These are phyloP conservation scores for Corchorus capsularis DNA, from an alignment of 345 rosid genomes.

Conservation along the genomic window DNA sequence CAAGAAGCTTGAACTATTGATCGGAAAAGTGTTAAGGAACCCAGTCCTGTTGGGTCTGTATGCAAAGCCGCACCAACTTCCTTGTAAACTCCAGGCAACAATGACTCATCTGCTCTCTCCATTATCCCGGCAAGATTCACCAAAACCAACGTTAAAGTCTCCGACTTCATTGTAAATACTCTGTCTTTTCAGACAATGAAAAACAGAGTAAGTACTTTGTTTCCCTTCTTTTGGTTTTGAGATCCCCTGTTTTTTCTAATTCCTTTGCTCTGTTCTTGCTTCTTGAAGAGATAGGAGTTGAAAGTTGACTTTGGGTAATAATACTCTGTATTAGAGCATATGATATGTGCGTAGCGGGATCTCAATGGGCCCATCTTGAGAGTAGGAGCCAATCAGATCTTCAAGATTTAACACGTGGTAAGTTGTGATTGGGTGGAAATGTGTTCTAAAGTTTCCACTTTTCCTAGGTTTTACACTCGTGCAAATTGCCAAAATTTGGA, in stretches of 20 bases:
- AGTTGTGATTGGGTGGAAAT: neutral
- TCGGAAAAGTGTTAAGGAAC: conserved; percentile 56
- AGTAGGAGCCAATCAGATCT: neutral
- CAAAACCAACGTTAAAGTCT: conserved; percentile 49
- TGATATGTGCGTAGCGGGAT: neutral
- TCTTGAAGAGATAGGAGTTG: neutral
- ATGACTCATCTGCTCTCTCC: conserved; percentile 73
- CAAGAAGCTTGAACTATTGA: conserved; percentile 63
- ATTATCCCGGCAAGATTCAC: conserved; percentile 67
- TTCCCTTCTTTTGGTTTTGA: neutral
- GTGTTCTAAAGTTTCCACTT: neutral
- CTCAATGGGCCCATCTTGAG: neutral
- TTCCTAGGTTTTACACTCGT: neutral
- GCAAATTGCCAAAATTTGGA: too few relatives aligned
- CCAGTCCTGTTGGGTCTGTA: conserved; percentile 63
- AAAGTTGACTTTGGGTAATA: conserved; percentile 7
- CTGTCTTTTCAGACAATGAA: neutral
- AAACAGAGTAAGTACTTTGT: conserved; percentile 1
- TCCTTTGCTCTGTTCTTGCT: neutral
- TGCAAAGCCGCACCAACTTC: conserved; percentile 65
- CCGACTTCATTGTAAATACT: conserved; percentile 42
- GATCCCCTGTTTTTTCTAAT: conserved; percentile 5
- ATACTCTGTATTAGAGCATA: neutral
- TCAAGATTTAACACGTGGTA: neutral
- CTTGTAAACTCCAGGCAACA: conserved; percentile 71